These are phyloP conservation scores for Lactarius indigo DNA, from an alignment of 768 basidiomycete species.

Conservation along the genomic window DNA sequence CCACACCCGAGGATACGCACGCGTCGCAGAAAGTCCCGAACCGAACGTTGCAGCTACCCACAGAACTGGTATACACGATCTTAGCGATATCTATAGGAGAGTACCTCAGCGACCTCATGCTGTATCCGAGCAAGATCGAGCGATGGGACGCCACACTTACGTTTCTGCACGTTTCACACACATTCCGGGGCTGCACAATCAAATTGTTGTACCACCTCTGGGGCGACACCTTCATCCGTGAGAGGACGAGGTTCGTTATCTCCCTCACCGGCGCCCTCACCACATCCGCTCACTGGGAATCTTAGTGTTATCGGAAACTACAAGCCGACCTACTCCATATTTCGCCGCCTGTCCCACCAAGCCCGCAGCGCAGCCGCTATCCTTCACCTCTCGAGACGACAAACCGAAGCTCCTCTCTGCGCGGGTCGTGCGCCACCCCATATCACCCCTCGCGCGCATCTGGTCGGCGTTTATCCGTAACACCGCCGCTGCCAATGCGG, in stretches of 20 bases:
- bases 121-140: conserved; percentile 10
- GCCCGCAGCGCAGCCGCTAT: conserved; percentile 9
- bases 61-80: conserved; percentile 20
- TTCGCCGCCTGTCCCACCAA: conserved; percentile 14
- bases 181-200: conserved; percentile 21
- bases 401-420: conserved; percentile 18
- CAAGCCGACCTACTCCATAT: conserved; percentile 19
- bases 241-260: conserved; percentile 15
- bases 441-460: conserved; percentile 24
- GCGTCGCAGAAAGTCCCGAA: not conserved
- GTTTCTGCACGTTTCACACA: conserved; percentile 21
- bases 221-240: conserved; percentile 25
- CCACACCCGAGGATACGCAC: not conserved
- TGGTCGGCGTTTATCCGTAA: conserved; percentile 20
- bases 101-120: conserved; percentile 19
- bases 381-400: not conserved
- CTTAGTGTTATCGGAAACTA: conserved; percentile 21
- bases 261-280: not conserved
- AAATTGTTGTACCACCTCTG: conserved; percentile 22
- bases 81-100: conserved; percentile 19
- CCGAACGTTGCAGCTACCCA: conserved; percentile 11
- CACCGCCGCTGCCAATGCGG: conserved; percentile 16
- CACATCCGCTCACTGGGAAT: not conserved
- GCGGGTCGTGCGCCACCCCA: conserved; percentile 24
- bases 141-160: conserved; percentile 18